These are phyloP conservation scores for Bolboschoenoplectus hybrid DNA, from an alignment of 202 grass and related monocot species.

Conservation along the genomic window DNA sequence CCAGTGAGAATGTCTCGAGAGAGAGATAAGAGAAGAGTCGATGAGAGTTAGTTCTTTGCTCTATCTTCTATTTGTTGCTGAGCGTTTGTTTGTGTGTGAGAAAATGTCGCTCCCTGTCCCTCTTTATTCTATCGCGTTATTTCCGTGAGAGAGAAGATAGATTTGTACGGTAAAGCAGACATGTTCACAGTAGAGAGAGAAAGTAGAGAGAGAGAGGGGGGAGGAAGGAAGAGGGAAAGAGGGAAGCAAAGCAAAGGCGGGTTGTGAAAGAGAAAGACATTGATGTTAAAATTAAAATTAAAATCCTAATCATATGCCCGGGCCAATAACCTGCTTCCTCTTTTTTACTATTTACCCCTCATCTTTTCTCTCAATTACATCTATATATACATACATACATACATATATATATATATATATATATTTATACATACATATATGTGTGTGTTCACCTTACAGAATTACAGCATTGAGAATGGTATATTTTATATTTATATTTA, in stretches of 20 bases:
- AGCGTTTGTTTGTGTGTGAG: slow-evolving; percentile 20
- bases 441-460: no score
- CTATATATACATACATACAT: no score
- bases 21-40: not conserved
- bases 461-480: not conserved
- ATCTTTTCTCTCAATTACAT: not conserved
- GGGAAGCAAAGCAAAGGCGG: slow-evolving; percentile 36
- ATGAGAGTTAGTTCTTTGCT: not conserved
- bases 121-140: slow-evolving; percentile 42
- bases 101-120: slow-evolving; percentile 20
- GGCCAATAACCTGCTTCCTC: not conserved
- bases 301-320: not conserved
- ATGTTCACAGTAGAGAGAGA: slow-evolving; percentile 2
- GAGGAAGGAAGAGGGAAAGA: not conserved
- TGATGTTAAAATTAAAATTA: not conserved
- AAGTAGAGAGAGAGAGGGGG: not conserved
- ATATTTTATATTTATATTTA: not conserved
- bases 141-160: slow-evolving; percentile 35
- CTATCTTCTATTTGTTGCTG: not conserved
- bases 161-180: slow-evolving; percentile 41
- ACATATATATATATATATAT: no score
- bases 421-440: no score
- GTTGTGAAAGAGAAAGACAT: slow-evolving; percentile 23
- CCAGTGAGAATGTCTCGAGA: not conserved
- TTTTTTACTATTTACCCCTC: slow-evolving; percentile 26